Base-by-base conservation (phyloP, 2,329 filamentous ascomycete species). In the Ophiocordyceps robertsii region DNA sequence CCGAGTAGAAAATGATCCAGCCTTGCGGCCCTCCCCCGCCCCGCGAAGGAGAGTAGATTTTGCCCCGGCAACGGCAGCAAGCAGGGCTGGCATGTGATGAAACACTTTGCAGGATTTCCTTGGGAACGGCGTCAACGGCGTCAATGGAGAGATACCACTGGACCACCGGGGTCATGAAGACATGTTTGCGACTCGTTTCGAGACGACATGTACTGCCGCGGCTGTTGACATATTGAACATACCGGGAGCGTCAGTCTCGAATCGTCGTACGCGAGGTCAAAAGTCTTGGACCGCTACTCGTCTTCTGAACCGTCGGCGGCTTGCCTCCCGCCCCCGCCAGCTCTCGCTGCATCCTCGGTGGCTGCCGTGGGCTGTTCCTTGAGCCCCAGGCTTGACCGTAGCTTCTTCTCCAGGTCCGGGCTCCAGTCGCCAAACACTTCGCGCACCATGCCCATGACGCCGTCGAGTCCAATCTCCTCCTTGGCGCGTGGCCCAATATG, bases 401-500 rank as follows among this genome's bases (percentile, higher is more conserved):
- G 59, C 54, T 75, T 77, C 55, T 65, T 70, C 47, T 80, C 72
- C 41, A 82, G 55, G 49, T 79, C 73, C 3, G 70, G 65, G 2
- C 64, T 64, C 37, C 66, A 64, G 8, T 67, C 66, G 1, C 70
- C 75, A 56, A 77, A 82, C 1, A 81, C 68, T 42, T 71, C 61
- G 56, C 76, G 63, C 4, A 88, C 77, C 48, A 95, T 62, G 1
- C 77, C 79, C 16, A 79, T 76, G 12, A 92, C 82, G 1, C 84
- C 85, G 40, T 78, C 72, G n/a, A 80, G 69, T 0, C 84, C 85
- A 31, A 96, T 75, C 61, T 96, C 92, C 8, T 89, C 71, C 61
- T 84, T 92, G 6, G 84, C 90, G 19, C 92, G 74, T 6, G 87
- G 82, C 0, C 92, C 92, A 13, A 95, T 75, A 43, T 84, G 75